Evolutionary conservation across 2,329 filamentous ascomycete genomes (phyloP), one percentile per base, ranked within the genome.

Genomic region (Trichoderma citrinoviride): DNA sequence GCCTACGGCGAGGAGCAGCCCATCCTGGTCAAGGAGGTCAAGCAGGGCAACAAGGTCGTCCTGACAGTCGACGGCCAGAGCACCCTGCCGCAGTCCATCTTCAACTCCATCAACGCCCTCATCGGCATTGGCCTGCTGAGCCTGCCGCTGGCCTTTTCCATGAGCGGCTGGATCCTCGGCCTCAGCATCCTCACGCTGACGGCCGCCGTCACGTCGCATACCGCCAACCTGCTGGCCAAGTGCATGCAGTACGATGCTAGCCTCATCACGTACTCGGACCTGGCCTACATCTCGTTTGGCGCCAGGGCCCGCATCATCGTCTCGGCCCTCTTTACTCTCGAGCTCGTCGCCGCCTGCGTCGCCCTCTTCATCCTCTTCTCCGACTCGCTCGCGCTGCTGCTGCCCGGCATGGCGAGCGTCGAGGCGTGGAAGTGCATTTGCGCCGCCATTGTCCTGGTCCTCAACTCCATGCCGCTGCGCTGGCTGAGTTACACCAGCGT

Each of bases 71-170:
- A 96, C 67, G 94, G 94, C 44, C 93, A 96, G 79, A 96, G 92
- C n/a, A 99, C 94, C 1, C 82, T 98, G 17, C 93, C 93, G 0
- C 94, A 98, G 79, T 98, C 94, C 7, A 85, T 97, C 67, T 96
- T 98, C 82, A 99, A 99, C 78, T 96, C 92, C 3, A 94, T 94
- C 74, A 97, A 97, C 68, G 92, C 96, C 57, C 80, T 97, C 66
- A 94, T 97, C 67, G 93, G 93, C 17, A 89, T 99, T 33, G 94
- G 94, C 0, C 80, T 99, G 33, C 83, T 99, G 57, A 96, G 92
- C 76, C 81, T 99, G 61, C 95, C 94, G 6, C 84, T 98, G 73
- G 94, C 91, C 6, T 82, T 98, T 72, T 92, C 89, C 72, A 93
- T 96, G 75, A 88, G 91, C 14, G 94, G 93, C 56, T 97, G 93